Percentiles rank a stretch among this genome's conserved stretches.
Conservation (phyloP, 192 early-diverging fungal genomes). For the Coemansia furcata region DNA sequence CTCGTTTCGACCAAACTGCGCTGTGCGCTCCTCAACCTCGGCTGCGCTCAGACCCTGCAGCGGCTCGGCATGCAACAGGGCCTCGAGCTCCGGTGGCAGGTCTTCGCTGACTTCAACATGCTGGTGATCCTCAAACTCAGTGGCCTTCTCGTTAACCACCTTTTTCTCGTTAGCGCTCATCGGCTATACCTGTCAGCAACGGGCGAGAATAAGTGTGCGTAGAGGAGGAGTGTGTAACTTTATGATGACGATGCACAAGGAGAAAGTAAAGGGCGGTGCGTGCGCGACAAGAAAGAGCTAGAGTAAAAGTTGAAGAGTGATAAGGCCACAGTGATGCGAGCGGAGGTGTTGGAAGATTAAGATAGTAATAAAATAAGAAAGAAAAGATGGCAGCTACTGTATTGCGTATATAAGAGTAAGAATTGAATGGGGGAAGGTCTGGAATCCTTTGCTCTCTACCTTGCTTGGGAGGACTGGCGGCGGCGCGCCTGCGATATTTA, state of each 20-base stretch:
- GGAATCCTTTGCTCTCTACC: slow-evolving; percentile 6
- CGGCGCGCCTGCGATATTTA: slow-evolving; percentile 38
- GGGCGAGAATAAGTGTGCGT: background rate
- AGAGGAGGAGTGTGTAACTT: background rate
- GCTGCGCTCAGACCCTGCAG: slow-evolving; percentile 68
- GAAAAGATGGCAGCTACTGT: background rate
- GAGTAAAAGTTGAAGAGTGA: background rate
- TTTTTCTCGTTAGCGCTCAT: slow-evolving; percentile 40
- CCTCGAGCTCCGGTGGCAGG: slow-evolving; percentile 79
- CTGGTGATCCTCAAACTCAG: slow-evolving; percentile 67
- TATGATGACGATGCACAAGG: background rate
- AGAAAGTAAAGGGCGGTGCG: background rate
- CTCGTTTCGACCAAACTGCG: slow-evolving; percentile 78
- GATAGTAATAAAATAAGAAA: background rate
- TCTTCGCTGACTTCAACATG: slow-evolving; percentile 75
- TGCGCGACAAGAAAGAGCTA: background rate
- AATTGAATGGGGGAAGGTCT: slow-evolving; percentile 1
- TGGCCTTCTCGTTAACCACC: slow-evolving; percentile 43
- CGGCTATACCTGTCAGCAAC: slow-evolving; percentile 9
- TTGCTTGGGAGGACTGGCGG: slow-evolving; percentile 7
- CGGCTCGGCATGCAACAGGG: slow-evolving; percentile 80
- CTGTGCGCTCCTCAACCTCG: slow-evolving; percentile 72
- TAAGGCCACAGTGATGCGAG: background rate
- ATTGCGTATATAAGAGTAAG: background rate
- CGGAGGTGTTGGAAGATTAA: background rate